These are phyloP conservation scores for Echites panduratus DNA, from an alignment of 257 asterid species.

Conservation along the genomic window DNA sequence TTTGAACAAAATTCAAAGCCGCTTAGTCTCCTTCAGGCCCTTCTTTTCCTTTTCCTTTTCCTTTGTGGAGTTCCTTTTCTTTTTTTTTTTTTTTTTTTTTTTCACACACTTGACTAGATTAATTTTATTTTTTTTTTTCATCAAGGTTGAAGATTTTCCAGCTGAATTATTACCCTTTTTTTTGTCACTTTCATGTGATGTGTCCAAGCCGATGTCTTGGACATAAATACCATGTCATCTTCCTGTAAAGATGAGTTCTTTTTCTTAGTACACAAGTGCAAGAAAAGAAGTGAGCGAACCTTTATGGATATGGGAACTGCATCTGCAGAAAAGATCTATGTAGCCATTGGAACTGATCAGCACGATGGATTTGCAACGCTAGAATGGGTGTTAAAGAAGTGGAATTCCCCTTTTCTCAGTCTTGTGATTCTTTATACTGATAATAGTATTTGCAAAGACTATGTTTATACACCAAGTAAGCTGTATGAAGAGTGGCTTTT, in stretches of 20 bases:
- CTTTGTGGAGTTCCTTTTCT: too few relatives aligned
- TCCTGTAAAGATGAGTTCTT: neutral
- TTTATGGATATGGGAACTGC: conserved; percentile 18
- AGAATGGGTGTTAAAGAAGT: conserved; percentile 48
- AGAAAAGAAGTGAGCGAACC: conserved; percentile 2
- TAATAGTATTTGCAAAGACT: conserved; percentile 39
- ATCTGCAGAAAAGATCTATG: conserved; percentile 46
- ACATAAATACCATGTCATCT: neutral
- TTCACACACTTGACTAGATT: conserved; percentile 11
- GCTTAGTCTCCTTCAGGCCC: neutral
- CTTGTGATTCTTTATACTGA: conserved; percentile 49
- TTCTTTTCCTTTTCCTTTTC: neutral
- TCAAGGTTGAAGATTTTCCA: neutral
- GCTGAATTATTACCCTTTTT: neutral
- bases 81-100: too few relatives aligned
- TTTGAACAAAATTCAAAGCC: conserved; percentile 22
- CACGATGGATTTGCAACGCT: conserved; percentile 56
- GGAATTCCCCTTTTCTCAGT: conserved; percentile 35
- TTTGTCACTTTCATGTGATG: conserved; percentile 4
- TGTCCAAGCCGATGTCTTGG: neutral
- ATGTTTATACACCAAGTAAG: conserved; percentile 60
- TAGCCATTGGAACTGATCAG: conserved; percentile 55
- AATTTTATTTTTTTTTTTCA: neutral
- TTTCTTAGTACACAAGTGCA: neutral
- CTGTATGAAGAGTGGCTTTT: neutral